A percentile compares a stretch with the other conserved stretches of the same genome.
These are phyloP conservation scores for Fragilaria crotonensis DNA, from an alignment of 108 stramenopile genomes.

Conservation along the genomic window DNA sequence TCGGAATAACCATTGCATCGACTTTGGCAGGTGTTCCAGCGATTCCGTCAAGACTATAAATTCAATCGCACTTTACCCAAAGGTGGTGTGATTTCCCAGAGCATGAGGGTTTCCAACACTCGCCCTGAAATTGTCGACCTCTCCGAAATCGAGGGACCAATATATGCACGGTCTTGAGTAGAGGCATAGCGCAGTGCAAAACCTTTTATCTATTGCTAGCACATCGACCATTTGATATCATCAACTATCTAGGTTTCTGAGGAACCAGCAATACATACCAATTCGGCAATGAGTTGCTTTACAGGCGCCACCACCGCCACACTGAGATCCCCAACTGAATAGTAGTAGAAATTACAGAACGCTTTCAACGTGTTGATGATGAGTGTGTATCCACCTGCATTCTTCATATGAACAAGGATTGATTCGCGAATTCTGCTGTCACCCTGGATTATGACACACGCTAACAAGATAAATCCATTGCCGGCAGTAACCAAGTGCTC, in stretches of 20 bases:
- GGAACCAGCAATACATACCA: too few relatives aligned
- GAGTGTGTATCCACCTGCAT: conserved; percentile 44
- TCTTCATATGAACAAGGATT: conserved; percentile 50
- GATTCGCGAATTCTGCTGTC: conserved; percentile 29
- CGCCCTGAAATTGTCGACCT: too few relatives aligned
- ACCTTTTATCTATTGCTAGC: too few relatives aligned
- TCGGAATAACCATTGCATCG: conserved; percentile 50
- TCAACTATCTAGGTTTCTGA: too few relatives aligned
- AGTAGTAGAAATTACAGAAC: conserved; percentile 81
- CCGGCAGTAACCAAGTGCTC: conserved; percentile 69
- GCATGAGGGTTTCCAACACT: too few relatives aligned
- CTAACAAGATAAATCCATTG: conserved; percentile 73
- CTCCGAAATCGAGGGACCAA: too few relatives aligned
- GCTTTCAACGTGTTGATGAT: conserved; percentile 73
- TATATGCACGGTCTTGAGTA: too few relatives aligned
- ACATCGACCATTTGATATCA: too few relatives aligned
- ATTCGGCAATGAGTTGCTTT: conserved; percentile 48
- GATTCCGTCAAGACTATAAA: too few relatives aligned
- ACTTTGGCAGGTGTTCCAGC: conserved; percentile 56
- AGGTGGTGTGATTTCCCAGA: too few relatives aligned
- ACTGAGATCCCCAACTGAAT: conserved; percentile 70
- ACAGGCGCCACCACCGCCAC: conserved; percentile 74
- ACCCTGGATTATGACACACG: conserved; percentile 53
- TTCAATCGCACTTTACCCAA: too few relatives aligned
- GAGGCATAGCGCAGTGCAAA: too few relatives aligned